phyloP scores from a whole-genome alignment of 108 stramenopile genomes.

The Nitzschia sp. region DNA sequence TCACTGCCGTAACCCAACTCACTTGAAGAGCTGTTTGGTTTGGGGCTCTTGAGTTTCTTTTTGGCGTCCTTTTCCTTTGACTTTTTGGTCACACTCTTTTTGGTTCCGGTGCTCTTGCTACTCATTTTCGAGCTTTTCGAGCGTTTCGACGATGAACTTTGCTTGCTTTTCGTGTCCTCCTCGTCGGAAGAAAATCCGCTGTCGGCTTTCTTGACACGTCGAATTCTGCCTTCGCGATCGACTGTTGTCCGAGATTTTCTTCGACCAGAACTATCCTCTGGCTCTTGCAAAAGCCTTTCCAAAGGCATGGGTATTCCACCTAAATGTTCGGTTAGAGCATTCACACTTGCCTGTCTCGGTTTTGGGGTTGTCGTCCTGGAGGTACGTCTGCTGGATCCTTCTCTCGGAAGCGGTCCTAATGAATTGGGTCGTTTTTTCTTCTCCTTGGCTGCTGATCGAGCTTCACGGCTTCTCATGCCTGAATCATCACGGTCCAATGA shows the following conservation, averaged over 20 bases:
- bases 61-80: constrained; percentile 1
- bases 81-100: constrained; percentile 8
- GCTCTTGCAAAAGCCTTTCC: not conserved
- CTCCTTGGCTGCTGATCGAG: not conserved
- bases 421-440: constrained; percentile 13
- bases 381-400: not conserved
- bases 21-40: not conserved
- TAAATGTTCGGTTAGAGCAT: not conserved
- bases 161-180: not conserved
- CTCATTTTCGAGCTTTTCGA: constrained; percentile 11
- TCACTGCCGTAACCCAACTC: not conserved
- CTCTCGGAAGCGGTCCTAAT: not conserved
- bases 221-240: constrained; percentile 5
- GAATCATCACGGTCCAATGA: too few relatives aligned
- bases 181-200: not conserved
- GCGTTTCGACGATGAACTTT: constrained; percentile 20
- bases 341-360: not conserved
- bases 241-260: constrained; percentile 14
- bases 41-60: not conserved
- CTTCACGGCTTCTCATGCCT: not conserved
- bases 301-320: not conserved
- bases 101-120: constrained; percentile 4
- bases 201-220: constrained; percentile 4
- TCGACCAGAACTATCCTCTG: not conserved
- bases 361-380: not conserved